Percentiles rank a stretch among this genome's conserved stretches.
phyloP scores from a whole-genome alignment of 352 stramenopile genomes.

The Sclerospora graminicola region DNA sequence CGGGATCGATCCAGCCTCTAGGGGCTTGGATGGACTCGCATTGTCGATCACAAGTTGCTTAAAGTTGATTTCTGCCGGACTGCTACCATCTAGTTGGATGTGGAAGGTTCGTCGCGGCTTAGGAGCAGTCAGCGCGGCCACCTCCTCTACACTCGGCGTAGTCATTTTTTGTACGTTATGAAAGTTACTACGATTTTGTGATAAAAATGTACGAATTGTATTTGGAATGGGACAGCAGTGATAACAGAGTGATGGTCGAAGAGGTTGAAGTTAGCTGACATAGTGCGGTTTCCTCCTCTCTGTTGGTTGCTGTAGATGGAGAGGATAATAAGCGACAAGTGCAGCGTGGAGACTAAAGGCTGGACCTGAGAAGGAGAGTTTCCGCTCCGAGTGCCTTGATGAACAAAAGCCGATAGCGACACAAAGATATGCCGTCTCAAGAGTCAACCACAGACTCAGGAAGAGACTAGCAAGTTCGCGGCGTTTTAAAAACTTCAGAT shows the following conservation, averaged over 20 bases:
- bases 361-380: conserved; percentile 48
- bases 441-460: conserved; percentile 36
- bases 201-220: not conserved
- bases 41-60: conserved; percentile 40
- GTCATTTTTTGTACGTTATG: not conserved
- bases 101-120: conserved; percentile 33
- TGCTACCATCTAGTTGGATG: conserved; percentile 31
- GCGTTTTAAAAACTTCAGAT: conserved; percentile 20
- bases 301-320: no score
- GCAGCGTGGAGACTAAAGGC: no score
- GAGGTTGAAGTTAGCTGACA: conserved; percentile 6
- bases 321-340: no score
- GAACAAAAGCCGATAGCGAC: conserved; percentile 44
- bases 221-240: not conserved
- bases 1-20: not conserved
- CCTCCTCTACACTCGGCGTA: not conserved
- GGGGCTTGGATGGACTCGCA: not conserved
- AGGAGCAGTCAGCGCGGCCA: not conserved
- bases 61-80: conserved; percentile 64
- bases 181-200: not conserved
- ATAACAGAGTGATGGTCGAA: conserved; percentile 1
- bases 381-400: conserved; percentile 38
- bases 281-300: no score
- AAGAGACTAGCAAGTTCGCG: conserved; percentile 41
- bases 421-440: conserved; percentile 43